Base-by-base conservation (phyloP, 2,329 filamentous ascomycete genomes). In the Aspergillus novofumigatus region DNA sequence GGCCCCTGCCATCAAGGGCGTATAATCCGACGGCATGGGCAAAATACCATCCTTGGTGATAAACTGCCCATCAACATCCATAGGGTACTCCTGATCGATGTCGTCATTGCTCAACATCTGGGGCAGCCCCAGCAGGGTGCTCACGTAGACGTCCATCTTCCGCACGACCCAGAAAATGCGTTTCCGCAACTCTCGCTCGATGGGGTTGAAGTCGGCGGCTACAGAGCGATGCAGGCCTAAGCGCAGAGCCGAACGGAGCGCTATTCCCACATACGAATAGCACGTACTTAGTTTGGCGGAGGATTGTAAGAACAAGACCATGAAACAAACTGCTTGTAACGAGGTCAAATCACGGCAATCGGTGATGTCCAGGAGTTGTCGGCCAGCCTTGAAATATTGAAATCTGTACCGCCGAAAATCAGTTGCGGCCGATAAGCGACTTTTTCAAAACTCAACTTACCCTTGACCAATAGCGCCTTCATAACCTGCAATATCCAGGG, bases 261-360 rank as follows among this genome's bases (percentile, higher is more conserved):
- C 90, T 65, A 93, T 88, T 6, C 90, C 90, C 50, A 93, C 82
- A 64, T 91, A 92, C 0, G 89, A 85, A 72, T 93, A 93, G 69
- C 90, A 93, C 9, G 86, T 88, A 68, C 86, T 90, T 29, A 93
- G 77, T 68, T 91, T 90, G 9, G 89, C 89, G 1, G 90, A 90
- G 2, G 88, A 86, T 67, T 94, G 90, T 1, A 93, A 80, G 68
- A 92, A 94, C 2, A 93, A 77, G 51, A 92, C 88, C 82, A 92
- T 89, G 69, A 91, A 92, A 21, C 92, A 76, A 6, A 94, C 80
- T 2, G 88, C 85, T 70, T 94, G 90, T 8, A 93, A 77, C 1
- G 89, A 89, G 21, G 81, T 83, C 47, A 93, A 78, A 68, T 92
- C 89, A 49, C 89, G 85, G 64, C 89, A 92, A 59, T 82, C 80